These are phyloP conservation scores for Aspergillus novoparasiticus DNA, from an alignment of 2,329 filamentous ascomycete species.

Conservation along the genomic window DNA sequence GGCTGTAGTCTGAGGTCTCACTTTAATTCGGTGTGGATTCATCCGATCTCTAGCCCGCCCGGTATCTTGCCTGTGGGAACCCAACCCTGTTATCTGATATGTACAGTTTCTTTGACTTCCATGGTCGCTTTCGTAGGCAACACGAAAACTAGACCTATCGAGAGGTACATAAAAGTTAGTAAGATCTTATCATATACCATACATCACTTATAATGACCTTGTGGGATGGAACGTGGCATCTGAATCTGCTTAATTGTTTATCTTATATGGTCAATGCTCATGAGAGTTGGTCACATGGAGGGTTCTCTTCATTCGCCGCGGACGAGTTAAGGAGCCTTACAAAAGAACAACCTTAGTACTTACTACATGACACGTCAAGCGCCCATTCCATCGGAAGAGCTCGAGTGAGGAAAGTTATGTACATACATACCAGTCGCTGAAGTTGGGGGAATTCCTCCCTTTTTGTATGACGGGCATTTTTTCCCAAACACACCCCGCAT, in stretches of 20 bases:
- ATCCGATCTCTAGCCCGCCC: not conserved
- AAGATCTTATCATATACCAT: too few species aligned
- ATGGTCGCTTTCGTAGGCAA: not conserved
- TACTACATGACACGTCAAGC: not conserved
- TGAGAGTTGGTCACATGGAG: constrained; percentile 2
- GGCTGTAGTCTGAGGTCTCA: not conserved
- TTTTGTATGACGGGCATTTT: not conserved
- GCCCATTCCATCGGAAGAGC: not conserved
- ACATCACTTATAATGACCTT: not conserved
- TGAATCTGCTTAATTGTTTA: constrained; percentile 11
- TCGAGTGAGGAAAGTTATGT: not conserved
- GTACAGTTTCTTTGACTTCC: not conserved
- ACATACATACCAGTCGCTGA: not conserved
- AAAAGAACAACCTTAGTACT: not conserved
- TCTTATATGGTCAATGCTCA: constrained; percentile 7
- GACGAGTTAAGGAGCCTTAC: not conserved
- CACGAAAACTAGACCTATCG: not conserved
- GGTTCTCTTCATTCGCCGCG: constrained; percentile 5
- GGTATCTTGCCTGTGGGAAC: not conserved
- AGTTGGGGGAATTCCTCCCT: not conserved
- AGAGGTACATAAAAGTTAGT: not conserved
- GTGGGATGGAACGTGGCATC: not conserved
- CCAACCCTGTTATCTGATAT: not conserved
- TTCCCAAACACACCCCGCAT: not conserved
- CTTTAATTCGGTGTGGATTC: too few species aligned